phyloP scores from a whole-genome alignment of 306 rosid species.

The Castanopsis chinensis region DNA sequence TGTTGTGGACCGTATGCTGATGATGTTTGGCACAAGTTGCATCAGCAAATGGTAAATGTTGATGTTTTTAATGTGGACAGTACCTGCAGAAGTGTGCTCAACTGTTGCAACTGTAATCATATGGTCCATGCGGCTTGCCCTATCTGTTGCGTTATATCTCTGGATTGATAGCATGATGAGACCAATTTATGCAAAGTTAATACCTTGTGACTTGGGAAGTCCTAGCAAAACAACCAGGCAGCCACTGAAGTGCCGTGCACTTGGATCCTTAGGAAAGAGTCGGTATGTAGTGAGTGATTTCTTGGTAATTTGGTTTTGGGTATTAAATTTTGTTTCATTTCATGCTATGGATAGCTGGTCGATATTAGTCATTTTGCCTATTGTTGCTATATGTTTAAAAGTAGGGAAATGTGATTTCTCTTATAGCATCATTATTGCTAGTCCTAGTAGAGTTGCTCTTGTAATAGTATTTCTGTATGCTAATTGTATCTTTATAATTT shows the following conservation, averaged over 20 bases:
- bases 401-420: neutral
- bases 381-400: neutral
- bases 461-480: no score
- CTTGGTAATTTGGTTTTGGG: slow-evolving; percentile 14
- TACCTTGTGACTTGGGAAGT: slow-evolving; percentile 88
- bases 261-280: slow-evolving; percentile 93
- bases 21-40: slow-evolving; percentile 92
- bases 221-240: slow-evolving; percentile 48
- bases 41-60: slow-evolving; percentile 87
- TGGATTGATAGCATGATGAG: slow-evolving; percentile 89
- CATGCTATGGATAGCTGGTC: slow-evolving; percentile 12
- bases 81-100: slow-evolving; percentile 83
- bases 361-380: slow-evolving; percentile 2
- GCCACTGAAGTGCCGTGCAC: slow-evolving; percentile 57
- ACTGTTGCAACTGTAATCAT: slow-evolving; percentile 83
- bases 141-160: slow-evolving; percentile 66
- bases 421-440: neutral
- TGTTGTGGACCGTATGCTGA: slow-evolving; percentile 78
- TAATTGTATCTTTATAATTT: slow-evolving; percentile 2
- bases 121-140: slow-evolving; percentile 93
- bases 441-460: neutral
- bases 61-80: slow-evolving; percentile 80
- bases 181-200: slow-evolving; percentile 87
- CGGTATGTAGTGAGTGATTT: slow-evolving; percentile 53
- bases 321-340: slow-evolving; percentile 6